phyloP scores from a whole-genome alignment of 192 early-diverging fungal species.

The Radiomyces spectabilis region DNA sequence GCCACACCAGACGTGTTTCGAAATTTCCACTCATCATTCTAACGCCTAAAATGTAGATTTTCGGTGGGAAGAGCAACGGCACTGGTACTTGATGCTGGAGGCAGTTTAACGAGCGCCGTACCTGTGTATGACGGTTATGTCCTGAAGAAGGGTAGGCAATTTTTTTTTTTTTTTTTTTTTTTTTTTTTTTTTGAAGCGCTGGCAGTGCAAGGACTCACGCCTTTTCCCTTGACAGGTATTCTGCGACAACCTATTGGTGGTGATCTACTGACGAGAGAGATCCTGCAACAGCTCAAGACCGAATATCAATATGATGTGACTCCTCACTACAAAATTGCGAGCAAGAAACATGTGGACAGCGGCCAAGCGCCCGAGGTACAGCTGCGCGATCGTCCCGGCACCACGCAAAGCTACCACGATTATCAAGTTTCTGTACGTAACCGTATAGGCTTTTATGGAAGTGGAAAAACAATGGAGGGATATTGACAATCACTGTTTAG shows the following conservation, averaged over 20 bases:
- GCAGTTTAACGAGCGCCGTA: conserved; percentile 76
- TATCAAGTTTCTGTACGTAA: conserved; percentile 59
- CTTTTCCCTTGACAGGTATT: conserved; percentile 22
- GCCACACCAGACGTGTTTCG: no score
- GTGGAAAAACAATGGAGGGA: background rate
- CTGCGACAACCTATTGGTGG: conserved; percentile 73
- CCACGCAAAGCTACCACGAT: conserved; percentile 60
- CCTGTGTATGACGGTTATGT: conserved; percentile 98
- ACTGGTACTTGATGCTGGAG: conserved; percentile 91
- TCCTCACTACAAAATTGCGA: conserved; percentile 78
- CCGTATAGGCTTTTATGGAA: background rate
- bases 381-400: conserved; percentile 45
- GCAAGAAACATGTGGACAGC: conserved; percentile 68
- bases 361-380: conserved; percentile 52
- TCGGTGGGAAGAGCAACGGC: conserved; percentile 82
- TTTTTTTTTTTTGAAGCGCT: no score
- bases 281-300: conserved; percentile 51
- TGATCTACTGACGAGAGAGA: conserved; percentile 73
- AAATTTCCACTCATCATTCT: no score
- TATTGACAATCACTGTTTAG: conserved; percentile 22
- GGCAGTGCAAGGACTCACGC: background rate
- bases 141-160: conserved; percentile 73
- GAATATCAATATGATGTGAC: conserved; percentile 57
- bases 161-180: no score
- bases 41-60: conserved; percentile 62